phyloP scores from a whole-genome alignment of 805 yeast species.

The Metschnikowia anglica region DNA sequence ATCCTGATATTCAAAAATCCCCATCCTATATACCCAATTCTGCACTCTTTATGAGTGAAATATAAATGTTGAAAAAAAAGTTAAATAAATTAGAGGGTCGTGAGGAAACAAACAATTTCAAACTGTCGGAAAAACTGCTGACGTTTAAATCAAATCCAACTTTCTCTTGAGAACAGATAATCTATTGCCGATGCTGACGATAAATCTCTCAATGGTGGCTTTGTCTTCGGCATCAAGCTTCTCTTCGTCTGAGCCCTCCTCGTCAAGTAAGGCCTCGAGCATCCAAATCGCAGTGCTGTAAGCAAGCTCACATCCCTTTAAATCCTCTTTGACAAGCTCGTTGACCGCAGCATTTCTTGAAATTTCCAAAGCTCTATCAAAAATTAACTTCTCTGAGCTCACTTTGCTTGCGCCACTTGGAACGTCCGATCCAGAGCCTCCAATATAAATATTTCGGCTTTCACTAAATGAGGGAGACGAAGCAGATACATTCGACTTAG shows the following conservation, averaged over 20 bases:
- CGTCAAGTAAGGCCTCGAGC: conserved; percentile 81
- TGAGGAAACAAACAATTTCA: conserved; percentile 9
- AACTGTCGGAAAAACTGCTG: neutral
- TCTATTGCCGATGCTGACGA: conserved; percentile 78
- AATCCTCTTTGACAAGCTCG: conserved; percentile 73
- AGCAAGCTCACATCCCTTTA: conserved; percentile 77
- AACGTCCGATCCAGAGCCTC: conserved; percentile 11
- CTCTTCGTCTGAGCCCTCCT: conserved; percentile 29
- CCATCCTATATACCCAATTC: conserved; percentile 11
- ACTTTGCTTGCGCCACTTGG: conserved; percentile 25
- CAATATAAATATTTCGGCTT: conserved; percentile 14
- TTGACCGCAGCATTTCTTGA: conserved; percentile 88
- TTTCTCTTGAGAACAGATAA: conserved; percentile 68
- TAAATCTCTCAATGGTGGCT: conserved; percentile 74
- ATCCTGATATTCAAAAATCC: conserved; percentile 10
- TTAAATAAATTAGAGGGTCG: conserved; percentile 5
- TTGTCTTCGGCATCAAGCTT: conserved; percentile 70
- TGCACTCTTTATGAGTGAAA: conserved; percentile 3
- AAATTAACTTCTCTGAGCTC: conserved; percentile 80
- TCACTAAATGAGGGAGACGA: conserved; percentile 9
- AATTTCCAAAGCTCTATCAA: conserved; percentile 92
- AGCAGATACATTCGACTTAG: conserved; percentile 12
- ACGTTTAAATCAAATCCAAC: conserved; percentile 26
- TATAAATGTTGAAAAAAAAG: conserved; percentile 10
- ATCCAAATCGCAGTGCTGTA: conserved; percentile 94